Evolutionary conservation across 2,329 filamentous ascomycete genomes (phyloP).

Genomic region (Aspergillus sp.): DNA sequence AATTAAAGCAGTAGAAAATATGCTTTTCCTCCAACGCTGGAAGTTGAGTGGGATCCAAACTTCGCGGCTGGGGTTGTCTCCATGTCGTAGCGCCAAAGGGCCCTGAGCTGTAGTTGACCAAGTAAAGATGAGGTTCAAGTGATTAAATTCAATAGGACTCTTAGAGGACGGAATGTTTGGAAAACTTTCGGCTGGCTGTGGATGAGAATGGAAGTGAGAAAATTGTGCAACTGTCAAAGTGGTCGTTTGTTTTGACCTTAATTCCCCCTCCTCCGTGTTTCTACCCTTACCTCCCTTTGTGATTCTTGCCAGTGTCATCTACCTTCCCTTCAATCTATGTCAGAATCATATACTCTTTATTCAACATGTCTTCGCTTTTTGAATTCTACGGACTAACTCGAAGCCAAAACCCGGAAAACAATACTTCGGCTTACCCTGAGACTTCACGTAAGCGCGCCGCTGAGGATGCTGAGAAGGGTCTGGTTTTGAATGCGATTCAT

Average conservation of each 20-base stretch:
- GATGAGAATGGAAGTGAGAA: neutral
- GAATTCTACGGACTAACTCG: neutral
- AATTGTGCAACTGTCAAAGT: neutral
- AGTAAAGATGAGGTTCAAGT: no score
- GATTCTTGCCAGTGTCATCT: neutral
- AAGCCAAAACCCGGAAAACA: neutral
- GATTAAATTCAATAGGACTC: no score
- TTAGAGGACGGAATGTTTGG: neutral
- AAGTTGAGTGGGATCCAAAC: no score
- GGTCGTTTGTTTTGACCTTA: neutral
- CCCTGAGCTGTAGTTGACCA: no score
- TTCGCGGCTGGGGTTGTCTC: no score
- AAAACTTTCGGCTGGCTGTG: neutral
- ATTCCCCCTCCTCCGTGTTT: neutral
- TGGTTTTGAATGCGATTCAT: no score
- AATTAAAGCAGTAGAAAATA: no score
- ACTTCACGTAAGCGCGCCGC: neutral
- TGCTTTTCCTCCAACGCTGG: no score
- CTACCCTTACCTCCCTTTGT: neutral
- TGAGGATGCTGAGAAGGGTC: neutral
- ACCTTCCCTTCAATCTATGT: neutral
- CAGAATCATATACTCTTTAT: neutral
- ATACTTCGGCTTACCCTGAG: neutral
- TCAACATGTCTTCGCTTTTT: neutral
- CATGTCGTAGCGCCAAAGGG: no score